Evolutionary conservation across 768 basidiomycete species (phyloP).

Genomic region (Xanthoconium purpureum): DNA sequence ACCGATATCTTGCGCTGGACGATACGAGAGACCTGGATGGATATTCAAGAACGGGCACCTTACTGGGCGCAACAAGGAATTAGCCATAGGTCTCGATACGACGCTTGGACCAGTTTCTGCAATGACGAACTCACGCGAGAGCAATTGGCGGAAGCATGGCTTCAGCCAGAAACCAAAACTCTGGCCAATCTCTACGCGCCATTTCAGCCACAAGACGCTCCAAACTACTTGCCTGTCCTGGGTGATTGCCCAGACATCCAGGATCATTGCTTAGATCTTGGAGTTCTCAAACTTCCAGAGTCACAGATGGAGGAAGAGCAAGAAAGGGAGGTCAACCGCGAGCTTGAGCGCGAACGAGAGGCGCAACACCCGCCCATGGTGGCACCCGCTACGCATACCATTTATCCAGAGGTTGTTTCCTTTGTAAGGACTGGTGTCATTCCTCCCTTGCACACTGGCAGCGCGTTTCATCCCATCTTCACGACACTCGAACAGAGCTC

Average conservation of each 20-base stretch:
- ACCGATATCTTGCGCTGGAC: neutral
- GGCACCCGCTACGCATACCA: no score
- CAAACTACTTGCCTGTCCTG: neutral
- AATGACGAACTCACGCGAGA: neutral
- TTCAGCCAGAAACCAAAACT: no score
- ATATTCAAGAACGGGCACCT: neutral
- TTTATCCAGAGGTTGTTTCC: no score
- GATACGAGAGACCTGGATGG: conserved; percentile 26
- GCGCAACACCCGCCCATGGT: no score
- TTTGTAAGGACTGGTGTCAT: no score
- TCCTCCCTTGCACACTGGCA: neutral
- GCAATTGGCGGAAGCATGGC: no score
- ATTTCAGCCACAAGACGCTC: neutral
- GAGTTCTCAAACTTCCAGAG: neutral
- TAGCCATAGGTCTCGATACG: neutral
- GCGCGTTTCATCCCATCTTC: conserved; percentile 7
- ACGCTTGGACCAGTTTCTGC: neutral
- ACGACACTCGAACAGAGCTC: neutral
- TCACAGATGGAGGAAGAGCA: conserved; percentile 36
- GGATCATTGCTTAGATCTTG: neutral
- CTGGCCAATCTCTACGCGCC: no score
- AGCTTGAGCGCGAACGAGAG: conserved; percentile 32
- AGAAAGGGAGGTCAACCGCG: conserved; percentile 43
- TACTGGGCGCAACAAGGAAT: neutral
- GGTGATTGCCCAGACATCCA: neutral